Conservation (phyloP, 2,329 filamentous ascomycete genomes). For the Nemania abortiva region DNA sequence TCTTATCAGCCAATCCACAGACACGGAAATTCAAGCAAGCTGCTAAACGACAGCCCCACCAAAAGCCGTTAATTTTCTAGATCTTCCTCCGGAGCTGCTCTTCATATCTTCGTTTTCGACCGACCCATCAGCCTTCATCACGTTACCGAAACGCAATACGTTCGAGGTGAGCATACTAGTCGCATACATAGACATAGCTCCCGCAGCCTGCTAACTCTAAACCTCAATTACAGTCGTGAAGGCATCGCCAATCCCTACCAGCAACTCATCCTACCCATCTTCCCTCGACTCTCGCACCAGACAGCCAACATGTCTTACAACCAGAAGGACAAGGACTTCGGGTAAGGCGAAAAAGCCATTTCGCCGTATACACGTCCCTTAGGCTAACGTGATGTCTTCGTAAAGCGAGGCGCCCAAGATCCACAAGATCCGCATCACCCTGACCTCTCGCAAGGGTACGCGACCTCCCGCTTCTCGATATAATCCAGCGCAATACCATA, state of each 20-base stretch:
- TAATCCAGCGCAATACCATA: not conserved
- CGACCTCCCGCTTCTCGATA: not conserved
- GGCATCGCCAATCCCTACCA: constrained; percentile 54
- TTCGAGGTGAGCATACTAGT: constrained; percentile 40
- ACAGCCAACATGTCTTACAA: constrained; percentile 86
- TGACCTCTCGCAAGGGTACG: constrained; percentile 70
- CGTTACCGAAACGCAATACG: constrained; percentile 75
- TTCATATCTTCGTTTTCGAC: constrained; percentile 24
- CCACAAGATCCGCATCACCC: constrained; percentile 79
- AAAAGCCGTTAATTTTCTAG: constrained; percentile 38
- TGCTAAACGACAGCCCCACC: constrained; percentile 20
- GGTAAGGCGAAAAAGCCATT: constrained; percentile 25
- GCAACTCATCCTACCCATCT: constrained; percentile 22
- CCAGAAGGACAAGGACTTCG: constrained; percentile 97
- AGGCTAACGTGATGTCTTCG: constrained; percentile 15
- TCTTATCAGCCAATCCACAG: constrained; percentile 41
- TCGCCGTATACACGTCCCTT: not conserved
- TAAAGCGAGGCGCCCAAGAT: constrained; percentile 72
- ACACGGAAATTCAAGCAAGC: constrained; percentile 30
- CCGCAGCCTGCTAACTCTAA: constrained; percentile 12
- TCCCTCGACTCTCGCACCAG: constrained; percentile 41
- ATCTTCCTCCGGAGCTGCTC: constrained; percentile 24
- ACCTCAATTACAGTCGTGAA: constrained; percentile 83
- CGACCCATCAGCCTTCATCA: constrained; percentile 61
- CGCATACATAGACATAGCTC: not conserved